Conservation (phyloP, 345 rosid species). For the Syzygium grande region DNA sequence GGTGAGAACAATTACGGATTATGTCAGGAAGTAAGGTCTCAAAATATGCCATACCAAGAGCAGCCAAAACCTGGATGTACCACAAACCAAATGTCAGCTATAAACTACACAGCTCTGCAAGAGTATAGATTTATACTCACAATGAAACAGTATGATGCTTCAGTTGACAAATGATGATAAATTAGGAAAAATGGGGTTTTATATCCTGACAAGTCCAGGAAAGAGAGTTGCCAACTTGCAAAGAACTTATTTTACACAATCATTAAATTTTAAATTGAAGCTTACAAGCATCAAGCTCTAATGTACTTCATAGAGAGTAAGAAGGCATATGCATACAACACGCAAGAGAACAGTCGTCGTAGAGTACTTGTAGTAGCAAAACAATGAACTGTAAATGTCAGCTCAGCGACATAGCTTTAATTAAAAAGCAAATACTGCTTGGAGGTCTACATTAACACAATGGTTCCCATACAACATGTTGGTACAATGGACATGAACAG, state of each 20-base stretch:
- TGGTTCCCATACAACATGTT: background rate
- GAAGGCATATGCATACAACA: background rate
- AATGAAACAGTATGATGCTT: background rate
- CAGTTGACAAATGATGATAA: background rate
- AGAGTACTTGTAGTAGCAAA: background rate
- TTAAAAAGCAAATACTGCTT: background rate
- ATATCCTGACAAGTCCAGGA: background rate
- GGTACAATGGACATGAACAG: background rate
- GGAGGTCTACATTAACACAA: background rate
- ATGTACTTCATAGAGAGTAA: background rate
- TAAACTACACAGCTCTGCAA: background rate
- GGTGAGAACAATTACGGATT: conserved; percentile 89
- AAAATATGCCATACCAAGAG: conserved; percentile 83
- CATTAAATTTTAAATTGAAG: background rate
- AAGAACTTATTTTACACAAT: background rate
- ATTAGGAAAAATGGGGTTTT: background rate
- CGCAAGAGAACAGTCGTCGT: background rate
- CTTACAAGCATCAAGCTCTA: background rate
- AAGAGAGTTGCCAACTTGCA: background rate
- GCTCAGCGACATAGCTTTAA: background rate
- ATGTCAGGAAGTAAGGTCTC: conserved; percentile 83
- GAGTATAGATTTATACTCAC: background rate
- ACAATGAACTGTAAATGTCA: background rate
- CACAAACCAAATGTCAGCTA: conserved; percentile 3
- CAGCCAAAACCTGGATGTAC: conserved; percentile 74